Percentiles rank a stretch among this genome's conserved stretches.
Conservation (phyloP, 129 eudicot species). For the Lonicera japonica region DNA sequence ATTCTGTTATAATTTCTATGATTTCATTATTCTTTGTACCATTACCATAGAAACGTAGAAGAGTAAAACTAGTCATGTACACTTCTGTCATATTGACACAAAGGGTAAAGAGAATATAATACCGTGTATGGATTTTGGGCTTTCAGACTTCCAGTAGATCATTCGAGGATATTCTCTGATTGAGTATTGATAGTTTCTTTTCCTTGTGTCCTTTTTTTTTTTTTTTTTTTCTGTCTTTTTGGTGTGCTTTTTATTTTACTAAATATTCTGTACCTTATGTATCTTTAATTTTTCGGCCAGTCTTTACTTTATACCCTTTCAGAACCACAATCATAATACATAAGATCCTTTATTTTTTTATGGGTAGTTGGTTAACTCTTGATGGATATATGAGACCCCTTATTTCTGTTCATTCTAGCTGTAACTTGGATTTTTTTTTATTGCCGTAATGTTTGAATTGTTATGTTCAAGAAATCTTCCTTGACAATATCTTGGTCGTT, state of each 20-base stretch:
- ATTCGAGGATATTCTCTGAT: neutral
- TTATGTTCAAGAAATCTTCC: too few relatives aligned
- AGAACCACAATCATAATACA: neutral
- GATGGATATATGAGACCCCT: too few relatives aligned
- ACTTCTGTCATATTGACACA: constrained; percentile 1
- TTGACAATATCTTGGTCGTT: too few relatives aligned
- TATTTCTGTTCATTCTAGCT: too few relatives aligned
- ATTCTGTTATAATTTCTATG: constrained; percentile 10
- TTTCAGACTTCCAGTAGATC: neutral
- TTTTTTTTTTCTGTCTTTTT: neutral
- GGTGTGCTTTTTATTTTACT: neutral
- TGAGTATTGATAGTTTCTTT: neutral
- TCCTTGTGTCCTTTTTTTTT: neutral
- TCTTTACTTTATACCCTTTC: neutral
- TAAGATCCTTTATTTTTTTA: too few relatives aligned
- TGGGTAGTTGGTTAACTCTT: too few relatives aligned
- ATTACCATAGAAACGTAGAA: constrained; percentile 11
- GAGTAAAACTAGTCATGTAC: constrained; percentile 15
- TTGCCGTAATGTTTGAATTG: too few relatives aligned
- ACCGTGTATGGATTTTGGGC: neutral
- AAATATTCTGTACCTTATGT: neutral
- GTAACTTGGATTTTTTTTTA: too few relatives aligned
- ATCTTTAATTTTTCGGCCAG: neutral
- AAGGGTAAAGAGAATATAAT: neutral
- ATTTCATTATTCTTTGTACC: constrained; percentile 13